These are phyloP conservation scores for Pulicaria dysenterica DNA, from an alignment of 129 eudicot genomes.

Conservation along the genomic window DNA sequence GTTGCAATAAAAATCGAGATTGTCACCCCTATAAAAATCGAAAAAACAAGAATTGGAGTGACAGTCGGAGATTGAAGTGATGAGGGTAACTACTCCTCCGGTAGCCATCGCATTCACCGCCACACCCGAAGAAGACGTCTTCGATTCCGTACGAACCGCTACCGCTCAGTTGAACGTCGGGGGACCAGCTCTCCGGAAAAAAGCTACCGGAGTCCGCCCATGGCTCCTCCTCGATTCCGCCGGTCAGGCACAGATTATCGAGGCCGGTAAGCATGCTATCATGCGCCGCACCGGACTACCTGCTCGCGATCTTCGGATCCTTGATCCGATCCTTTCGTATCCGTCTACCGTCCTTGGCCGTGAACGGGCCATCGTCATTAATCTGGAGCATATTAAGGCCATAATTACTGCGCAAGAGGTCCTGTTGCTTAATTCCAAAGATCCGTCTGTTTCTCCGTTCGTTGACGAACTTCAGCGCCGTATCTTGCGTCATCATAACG, in stretches of 20 bases:
- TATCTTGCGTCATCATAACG: conserved; percentile 62
- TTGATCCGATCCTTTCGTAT: conserved; percentile 81
- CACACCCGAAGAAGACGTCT: conserved; percentile 32
- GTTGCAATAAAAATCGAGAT: no score
- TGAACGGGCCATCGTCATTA: conserved; percentile 45
- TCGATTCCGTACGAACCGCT: conserved; percentile 27
- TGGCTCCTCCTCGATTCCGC: conserved; percentile 52
- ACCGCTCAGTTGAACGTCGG: conserved; percentile 17
- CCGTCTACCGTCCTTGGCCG: conserved; percentile 86
- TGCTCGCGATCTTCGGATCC: conserved; percentile 92
- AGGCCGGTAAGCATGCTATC: conserved; percentile 80
- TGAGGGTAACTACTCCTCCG: conserved; percentile 31
- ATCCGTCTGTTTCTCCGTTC: conserved; percentile 56
- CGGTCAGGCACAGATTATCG: conserved; percentile 40
- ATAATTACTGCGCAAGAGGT: conserved; percentile 49
- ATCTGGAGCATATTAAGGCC: conserved; percentile 42
- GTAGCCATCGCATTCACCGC: conserved; percentile 36
- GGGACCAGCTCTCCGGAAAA: conserved; percentile 48
- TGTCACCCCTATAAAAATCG: no score
- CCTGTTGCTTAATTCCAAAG: conserved; percentile 39
- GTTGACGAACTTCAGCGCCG: conserved; percentile 80
- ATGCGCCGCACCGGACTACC: conserved; percentile 93
- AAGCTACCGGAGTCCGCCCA: conserved; percentile 58
- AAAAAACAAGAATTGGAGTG: no score
- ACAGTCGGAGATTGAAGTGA: neutral